A percentile compares a stretch with the other conserved stretches of the same genome.
Conservation (phyloP, 2,329 filamentous ascomycete species). For the Trichophyton schoenleinii region DNA sequence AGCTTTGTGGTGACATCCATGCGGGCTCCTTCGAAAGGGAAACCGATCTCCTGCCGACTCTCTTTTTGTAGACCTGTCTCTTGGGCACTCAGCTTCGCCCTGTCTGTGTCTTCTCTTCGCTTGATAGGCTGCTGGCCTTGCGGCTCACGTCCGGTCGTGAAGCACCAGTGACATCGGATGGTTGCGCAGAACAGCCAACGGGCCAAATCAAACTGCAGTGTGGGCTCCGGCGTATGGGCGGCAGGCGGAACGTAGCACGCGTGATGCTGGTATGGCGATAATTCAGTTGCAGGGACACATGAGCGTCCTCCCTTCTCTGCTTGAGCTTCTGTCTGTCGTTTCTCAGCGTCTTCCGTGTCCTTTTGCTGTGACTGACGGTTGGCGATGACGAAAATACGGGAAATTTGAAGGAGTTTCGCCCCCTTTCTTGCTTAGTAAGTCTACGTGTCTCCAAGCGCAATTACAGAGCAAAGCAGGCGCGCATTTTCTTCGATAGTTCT, state of each 20-base stretch:
- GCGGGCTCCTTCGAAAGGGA: slow-evolving; percentile 1
- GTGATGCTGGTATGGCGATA: neutral
- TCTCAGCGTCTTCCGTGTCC: neutral
- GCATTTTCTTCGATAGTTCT: neutral
- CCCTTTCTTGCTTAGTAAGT: neutral
- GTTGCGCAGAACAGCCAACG: slow-evolving; percentile 2
- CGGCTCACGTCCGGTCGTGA: slow-evolving; percentile 3
- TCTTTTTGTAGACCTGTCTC: neutral
- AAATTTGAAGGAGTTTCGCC: neutral
- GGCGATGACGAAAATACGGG: neutral
- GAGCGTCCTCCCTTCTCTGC: neutral
- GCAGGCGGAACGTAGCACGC: neutral
- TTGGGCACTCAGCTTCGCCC: neutral
- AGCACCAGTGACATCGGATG: slow-evolving; percentile 4
- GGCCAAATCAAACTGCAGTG: neutral
- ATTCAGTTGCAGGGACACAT: neutral
- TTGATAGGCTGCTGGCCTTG: slow-evolving; percentile 2
- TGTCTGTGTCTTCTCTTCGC: neutral
- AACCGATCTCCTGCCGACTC: neutral
- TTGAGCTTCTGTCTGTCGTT: neutral
- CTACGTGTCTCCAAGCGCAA: neutral
- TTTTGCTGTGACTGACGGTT: neutral
- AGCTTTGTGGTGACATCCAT: slow-evolving; percentile 9
- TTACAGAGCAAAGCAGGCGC: neutral
- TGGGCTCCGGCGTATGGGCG: neutral